Evolutionary conservation across 208 protist species (phyloP).

Genomic region (Leishmania amazonensis): DNA sequence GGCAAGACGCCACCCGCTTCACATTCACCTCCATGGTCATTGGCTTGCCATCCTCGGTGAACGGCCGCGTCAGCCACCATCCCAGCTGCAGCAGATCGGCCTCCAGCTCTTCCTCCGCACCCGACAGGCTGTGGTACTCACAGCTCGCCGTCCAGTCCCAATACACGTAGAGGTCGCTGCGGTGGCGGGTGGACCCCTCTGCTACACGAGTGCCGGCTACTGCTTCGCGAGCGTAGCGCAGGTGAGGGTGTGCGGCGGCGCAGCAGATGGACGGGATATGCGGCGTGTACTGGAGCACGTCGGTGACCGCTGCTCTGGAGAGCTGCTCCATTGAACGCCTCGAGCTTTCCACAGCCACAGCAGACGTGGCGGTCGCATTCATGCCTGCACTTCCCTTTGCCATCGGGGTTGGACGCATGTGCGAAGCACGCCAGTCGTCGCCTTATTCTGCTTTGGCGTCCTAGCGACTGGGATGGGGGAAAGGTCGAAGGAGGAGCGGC

Average conservation of each 20-base stretch:
- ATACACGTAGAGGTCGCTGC: constrained; percentile 22
- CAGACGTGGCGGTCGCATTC: background rate
- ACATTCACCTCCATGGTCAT: constrained; percentile 30
- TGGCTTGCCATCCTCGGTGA: constrained; percentile 1
- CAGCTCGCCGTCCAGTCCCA: constrained; percentile 11
- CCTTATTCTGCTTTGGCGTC: background rate
- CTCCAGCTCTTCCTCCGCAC: constrained; percentile 9
- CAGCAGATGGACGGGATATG: constrained; percentile 22
- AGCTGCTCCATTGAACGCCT: background rate
- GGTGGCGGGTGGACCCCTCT: background rate
- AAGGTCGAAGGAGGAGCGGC: background rate
- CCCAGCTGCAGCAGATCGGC: constrained; percentile 12
- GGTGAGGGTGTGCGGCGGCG: constrained; percentile 19
- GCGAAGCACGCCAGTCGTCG: background rate
- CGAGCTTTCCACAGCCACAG: background rate
- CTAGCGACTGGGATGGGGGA: background rate
- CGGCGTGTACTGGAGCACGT: constrained; percentile 25
- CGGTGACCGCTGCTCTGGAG: constrained; percentile 2
- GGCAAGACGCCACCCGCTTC: constrained; percentile 5
- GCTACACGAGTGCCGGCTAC: constrained; percentile 15
- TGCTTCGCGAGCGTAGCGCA: constrained; percentile 26
- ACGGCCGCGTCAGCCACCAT: constrained; percentile 22
- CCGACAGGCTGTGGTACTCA: constrained; percentile 28
- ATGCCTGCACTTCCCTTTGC: background rate
- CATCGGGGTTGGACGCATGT: background rate